Evolutionary conservation across 2,329 filamentous ascomycete species (phyloP), one percentile per base, ranked within the genome.

Genomic region (Penicillium rolfsii): DNA sequence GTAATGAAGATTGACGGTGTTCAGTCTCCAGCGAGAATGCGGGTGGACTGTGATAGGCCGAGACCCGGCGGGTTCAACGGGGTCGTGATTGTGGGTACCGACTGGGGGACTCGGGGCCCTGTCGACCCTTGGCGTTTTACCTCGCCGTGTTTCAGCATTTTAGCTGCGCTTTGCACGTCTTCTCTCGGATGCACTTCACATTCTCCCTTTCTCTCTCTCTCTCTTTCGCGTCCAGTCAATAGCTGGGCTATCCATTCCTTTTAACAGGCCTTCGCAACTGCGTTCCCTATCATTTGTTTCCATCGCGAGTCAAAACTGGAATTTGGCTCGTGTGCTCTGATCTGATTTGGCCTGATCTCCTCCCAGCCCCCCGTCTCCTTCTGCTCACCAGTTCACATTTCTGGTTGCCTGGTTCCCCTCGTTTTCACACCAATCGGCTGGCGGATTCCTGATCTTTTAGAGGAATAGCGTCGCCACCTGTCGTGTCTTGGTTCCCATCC

Each of bases 1-100:
- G 60, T 67, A 65, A 68, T 68, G 59, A 68, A 30, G 67, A 68
- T 68, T 63, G 60, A 61, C 64, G 56, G 52, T 64, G 62, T 52
- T 41, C 33, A 26, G 57, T 55, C 43, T 38, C 45, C 52, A 35
- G 19, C 45, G 52, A 57, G 62, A 62, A 63, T 67, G 59, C 36
- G 59, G 45, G 49, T 33, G 35, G 57, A 35, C 26, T 40, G 41
- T 69, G 64, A 69, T 69, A 67, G 66, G 67, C 55, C 55, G 60
- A 63, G 43, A 24, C 5, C 43, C 30, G 22, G 19, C 36, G 50
- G 36, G 38, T 35, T 33, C 11, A 38, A 33, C 30, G 30, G 30
- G 30, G 30, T 8, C 30, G 7, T 33, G 30, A 33, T 8, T 8
- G 30, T 26, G 33, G 50, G 19, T 22, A 22, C 19, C 19, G 19